A percentile compares a stretch with the other conserved stretches of the same genome.
Conservation (phyloP, 2,329 filamentous ascomycete species). For the Fusarium irregulare region DNA sequence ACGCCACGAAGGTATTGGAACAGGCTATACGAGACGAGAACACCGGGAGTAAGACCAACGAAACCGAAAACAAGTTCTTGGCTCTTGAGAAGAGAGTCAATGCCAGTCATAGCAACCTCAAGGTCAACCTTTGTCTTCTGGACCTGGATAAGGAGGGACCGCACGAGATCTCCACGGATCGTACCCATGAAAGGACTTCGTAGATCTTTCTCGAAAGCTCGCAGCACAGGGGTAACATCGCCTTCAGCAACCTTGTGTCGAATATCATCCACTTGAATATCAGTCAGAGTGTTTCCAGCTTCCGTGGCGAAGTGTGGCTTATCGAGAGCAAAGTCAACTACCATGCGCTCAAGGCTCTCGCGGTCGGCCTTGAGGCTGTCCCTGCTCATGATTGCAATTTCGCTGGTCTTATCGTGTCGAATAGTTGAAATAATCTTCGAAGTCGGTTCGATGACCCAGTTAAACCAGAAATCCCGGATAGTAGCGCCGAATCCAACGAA, state of each 20-base stretch:
- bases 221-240: slow-evolving; percentile 90
- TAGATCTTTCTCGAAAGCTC: slow-evolving; percentile 90
- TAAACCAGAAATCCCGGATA: slow-evolving; percentile 89
- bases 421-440: slow-evolving; percentile 90
- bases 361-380: slow-evolving; percentile 90
- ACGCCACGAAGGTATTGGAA: slow-evolving; percentile 76
- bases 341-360: slow-evolving; percentile 95
- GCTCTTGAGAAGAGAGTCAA: slow-evolving; percentile 92
- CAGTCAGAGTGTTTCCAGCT: slow-evolving; percentile 63
- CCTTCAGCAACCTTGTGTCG: slow-evolving; percentile 86
- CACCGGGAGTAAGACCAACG: slow-evolving; percentile 89
- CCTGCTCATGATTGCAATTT: slow-evolving; percentile 96
- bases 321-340: slow-evolving; percentile 92
- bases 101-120: slow-evolving; percentile 94
- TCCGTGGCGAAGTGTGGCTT: slow-evolving; percentile 73
- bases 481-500: slow-evolving; percentile 82
- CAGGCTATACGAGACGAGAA: slow-evolving; percentile 84
- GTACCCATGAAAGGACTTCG: slow-evolving; percentile 84
- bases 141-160: slow-evolving; percentile 92
- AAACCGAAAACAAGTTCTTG: slow-evolving; percentile 99
- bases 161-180: slow-evolving; percentile 85
- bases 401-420: slow-evolving; percentile 88
- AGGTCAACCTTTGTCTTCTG: slow-evolving; percentile 99
- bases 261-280: slow-evolving; percentile 78
- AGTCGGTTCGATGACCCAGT: slow-evolving; percentile 92